Evolutionary conservation across 441 rosid genomes (phyloP).

Genomic region (Oxalis stricta): DNA sequence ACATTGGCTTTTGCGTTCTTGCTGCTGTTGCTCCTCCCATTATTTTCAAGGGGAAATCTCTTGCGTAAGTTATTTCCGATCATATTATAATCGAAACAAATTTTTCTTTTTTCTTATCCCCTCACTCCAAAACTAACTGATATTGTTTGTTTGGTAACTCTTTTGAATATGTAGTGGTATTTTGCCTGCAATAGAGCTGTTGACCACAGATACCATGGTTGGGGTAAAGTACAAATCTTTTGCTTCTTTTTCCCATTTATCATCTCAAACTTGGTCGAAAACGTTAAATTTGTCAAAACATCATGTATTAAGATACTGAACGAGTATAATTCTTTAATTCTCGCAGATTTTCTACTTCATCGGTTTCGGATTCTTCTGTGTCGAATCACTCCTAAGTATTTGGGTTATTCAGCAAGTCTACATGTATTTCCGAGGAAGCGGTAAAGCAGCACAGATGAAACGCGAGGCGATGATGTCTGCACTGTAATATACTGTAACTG

Average conservation of each 20-base stretch:
- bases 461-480: constrained; percentile 75
- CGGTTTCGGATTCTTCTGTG: constrained; percentile 68
- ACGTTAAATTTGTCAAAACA: background rate
- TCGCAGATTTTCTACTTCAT: constrained; percentile 73
- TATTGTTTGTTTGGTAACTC: constrained; percentile 13
- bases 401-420: constrained; percentile 99
- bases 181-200: constrained; percentile 79
- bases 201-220: constrained; percentile 35
- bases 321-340: too few species aligned
- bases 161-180: constrained; percentile 76
- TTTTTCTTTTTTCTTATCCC: background rate
- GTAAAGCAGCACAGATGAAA: constrained; percentile 85
- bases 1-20: constrained; percentile 73
- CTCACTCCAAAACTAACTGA: constrained; percentile 5
- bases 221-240: constrained; percentile 44
- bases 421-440: constrained; percentile 96
- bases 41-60: constrained; percentile 92
- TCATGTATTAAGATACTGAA: background rate
- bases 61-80: constrained; percentile 48
- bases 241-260: background rate
- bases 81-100: background rate
- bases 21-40: constrained; percentile 93
- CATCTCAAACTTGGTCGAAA: too few species aligned
- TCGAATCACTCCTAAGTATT: constrained; percentile 75
- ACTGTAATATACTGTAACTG: constrained; percentile 21